Evolutionary conservation across 2,329 filamentous ascomycete species (phyloP).

Genomic region (Botrytis squamosa): DNA sequence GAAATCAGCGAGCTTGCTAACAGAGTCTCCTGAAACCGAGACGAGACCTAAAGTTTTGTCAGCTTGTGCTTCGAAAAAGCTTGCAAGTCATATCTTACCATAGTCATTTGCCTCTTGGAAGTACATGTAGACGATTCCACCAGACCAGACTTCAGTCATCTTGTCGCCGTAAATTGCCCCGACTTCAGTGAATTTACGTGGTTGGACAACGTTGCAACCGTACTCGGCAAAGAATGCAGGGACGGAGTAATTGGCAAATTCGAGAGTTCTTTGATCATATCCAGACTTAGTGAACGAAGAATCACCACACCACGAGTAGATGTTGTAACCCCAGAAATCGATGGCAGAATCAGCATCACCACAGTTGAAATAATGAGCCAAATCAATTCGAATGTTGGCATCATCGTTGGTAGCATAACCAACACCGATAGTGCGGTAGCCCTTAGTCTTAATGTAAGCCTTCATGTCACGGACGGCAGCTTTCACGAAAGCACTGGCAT

Average conservation of each 20-base stretch:
- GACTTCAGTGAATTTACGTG: slow-evolving; percentile 83
- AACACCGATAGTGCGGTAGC: slow-evolving; percentile 77
- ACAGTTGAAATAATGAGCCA: slow-evolving; percentile 95
- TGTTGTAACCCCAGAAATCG: slow-evolving; percentile 99
- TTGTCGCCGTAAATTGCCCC: slow-evolving; percentile 71
- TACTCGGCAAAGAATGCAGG: slow-evolving; percentile 99
- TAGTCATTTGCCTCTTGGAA: slow-evolving; percentile 90
- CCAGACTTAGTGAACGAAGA: slow-evolving; percentile 75
- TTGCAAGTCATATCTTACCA: slow-evolving; percentile 49
- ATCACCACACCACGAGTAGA: slow-evolving; percentile 97
- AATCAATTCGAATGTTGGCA: slow-evolving; percentile 72
- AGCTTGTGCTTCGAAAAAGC: slow-evolving; percentile 18
- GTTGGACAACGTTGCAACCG: slow-evolving; percentile 75
- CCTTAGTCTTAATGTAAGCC: slow-evolving; percentile 80
- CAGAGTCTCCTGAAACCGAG: slow-evolving; percentile 55
- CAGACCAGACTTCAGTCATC: slow-evolving; percentile 88
- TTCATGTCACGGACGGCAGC: slow-evolving; percentile 96
- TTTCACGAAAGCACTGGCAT: slow-evolving; percentile 92
- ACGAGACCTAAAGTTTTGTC: slow-evolving; percentile 59
- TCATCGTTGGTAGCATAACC: slow-evolving; percentile 98
- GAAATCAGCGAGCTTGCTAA: slow-evolving; percentile 72
- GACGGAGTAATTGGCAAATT: slow-evolving; percentile 86
- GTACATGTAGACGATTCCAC: slow-evolving; percentile 99
- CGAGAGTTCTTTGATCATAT: slow-evolving; percentile 77
- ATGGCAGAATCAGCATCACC: slow-evolving; percentile 66